A percentile compares a stretch with the other conserved stretches of the same genome.
phyloP scores from a whole-genome alignment of 1,284 basidiomycete species.

The Puccinia horiana region DNA sequence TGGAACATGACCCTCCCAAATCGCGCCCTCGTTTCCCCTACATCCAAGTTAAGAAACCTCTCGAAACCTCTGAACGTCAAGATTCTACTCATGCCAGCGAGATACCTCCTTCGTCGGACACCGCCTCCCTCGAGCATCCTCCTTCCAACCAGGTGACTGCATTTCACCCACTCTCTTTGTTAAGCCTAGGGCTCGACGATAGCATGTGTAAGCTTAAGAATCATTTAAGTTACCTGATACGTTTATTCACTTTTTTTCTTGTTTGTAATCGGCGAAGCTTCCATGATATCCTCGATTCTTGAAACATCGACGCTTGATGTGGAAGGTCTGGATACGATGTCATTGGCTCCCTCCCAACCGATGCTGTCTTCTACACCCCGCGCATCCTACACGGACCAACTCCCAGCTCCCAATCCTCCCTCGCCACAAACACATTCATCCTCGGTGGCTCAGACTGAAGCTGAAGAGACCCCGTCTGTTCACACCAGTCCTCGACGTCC shows the following conservation, averaged over 20 bases:
- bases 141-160: not conserved
- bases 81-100: not conserved
- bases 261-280: slow-evolving; percentile 36
- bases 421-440: not conserved
- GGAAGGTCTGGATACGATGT: slow-evolving; percentile 10
- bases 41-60: not conserved
- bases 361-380: slow-evolving; percentile 48
- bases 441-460: not conserved
- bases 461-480: not conserved
- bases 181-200: slow-evolving; percentile 35
- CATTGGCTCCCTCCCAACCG: not conserved
- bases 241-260: not conserved
- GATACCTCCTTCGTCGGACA: not conserved
- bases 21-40: slow-evolving; percentile 39
- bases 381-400: slow-evolving; percentile 30
- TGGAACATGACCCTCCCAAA: not conserved
- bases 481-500: slow-evolving; percentile 41
- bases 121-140: not conserved
- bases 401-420: slow-evolving; percentile 19
- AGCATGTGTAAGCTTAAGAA: slow-evolving; percentile 24
- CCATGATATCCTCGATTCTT: slow-evolving; percentile 42
- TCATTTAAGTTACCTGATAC: not conserved
- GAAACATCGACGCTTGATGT: slow-evolving; percentile 37
- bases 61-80: not conserved
- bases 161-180: slow-evolving; percentile 33